These are phyloP conservation scores for Stephanodiscus triporus DNA, from an alignment of 108 stramenopile species.

Conservation along the genomic window DNA sequence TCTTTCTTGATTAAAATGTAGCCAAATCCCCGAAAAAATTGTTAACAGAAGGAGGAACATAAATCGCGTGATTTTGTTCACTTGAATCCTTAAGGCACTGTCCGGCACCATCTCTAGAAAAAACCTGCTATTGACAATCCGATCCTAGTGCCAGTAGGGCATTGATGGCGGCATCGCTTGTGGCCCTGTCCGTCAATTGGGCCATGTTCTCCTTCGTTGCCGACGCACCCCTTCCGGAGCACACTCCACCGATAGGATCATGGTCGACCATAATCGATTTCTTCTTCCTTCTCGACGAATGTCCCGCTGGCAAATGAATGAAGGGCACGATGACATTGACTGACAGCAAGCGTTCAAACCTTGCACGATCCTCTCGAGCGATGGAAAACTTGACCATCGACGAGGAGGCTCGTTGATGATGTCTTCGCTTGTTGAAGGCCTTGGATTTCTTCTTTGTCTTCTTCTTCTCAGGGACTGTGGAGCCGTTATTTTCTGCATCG, in stretches of 20 bases:
- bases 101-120: too few species aligned
- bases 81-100: too few species aligned
- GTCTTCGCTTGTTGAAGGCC: neutral
- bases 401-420: neutral
- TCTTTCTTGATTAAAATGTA: too few species aligned
- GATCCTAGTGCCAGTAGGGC: conserved; percentile 16
- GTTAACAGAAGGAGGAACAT: too few species aligned
- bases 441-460: conserved; percentile 1
- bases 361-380: conserved; percentile 16
- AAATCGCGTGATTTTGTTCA: too few species aligned
- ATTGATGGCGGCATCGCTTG: conserved; percentile 8
- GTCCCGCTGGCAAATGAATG: conserved; percentile 27
- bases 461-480: neutral
- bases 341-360: conserved; percentile 31
- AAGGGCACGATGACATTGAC: conserved; percentile 44
- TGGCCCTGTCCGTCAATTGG: neutral
- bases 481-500: neutral
- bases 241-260: neutral
- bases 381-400: neutral
- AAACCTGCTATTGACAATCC: conserved; percentile 5
- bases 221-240: neutral
- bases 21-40: too few species aligned
- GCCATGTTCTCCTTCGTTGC: conserved; percentile 1
- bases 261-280: neutral
- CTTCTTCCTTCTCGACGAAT: conserved; percentile 8